Evolutionary conservation across 2,329 filamentous ascomycete species (phyloP), one percentile per base, ranked within the genome.

Genomic region (Knoxdaviesia proteae): DNA sequence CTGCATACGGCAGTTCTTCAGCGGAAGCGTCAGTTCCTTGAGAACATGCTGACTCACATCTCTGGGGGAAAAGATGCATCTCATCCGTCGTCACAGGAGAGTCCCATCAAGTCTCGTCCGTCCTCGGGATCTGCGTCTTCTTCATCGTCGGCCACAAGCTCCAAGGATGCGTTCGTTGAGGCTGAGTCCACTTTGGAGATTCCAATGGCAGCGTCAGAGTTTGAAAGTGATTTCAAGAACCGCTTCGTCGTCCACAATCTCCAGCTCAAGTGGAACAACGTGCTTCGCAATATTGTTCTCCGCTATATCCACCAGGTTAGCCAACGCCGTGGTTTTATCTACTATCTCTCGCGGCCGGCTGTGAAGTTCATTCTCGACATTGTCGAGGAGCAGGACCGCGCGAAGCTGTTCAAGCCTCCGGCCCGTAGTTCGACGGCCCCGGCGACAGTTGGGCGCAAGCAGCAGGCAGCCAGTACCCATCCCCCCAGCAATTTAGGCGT

Each of bases 321-420:
- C 56, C 92, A 98, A 60, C 74, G 90, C 42, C 77, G 90, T 50
- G 92, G 90, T 42, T 96, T 98, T 54, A 79, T 98, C 32, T 98
- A 98, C 62, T 98, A 98, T 60, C 80, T 96, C 62, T 96, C 92
- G 7, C 76, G 88, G 39, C 77, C 86, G 48, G 92, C 90, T 4
- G 83, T 98, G 54, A 98, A 96, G 54, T 98, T 98, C 56, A 96
- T 98, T 45, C 66, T 96, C 7, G 90, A 98, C 57, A 93, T 98
- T 50, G 83, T 98, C 3, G 87, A 96, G 44, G 90, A 98, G 55
- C 87, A 94, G 57, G 74, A 74, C 49, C 90, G 81, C 56, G 73
- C 75, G 20, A 81, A 81, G 53, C 54, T 58, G 31, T 32, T 44
- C 6, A 36, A 40, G 8, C 20, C 20, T 20, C 42, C 42, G 7